Evolutionary conservation across 1,284 basidiomycete species (phyloP), one percentile per base, ranked within the genome.

Genomic region (Melampsora occidentalis): DNA sequence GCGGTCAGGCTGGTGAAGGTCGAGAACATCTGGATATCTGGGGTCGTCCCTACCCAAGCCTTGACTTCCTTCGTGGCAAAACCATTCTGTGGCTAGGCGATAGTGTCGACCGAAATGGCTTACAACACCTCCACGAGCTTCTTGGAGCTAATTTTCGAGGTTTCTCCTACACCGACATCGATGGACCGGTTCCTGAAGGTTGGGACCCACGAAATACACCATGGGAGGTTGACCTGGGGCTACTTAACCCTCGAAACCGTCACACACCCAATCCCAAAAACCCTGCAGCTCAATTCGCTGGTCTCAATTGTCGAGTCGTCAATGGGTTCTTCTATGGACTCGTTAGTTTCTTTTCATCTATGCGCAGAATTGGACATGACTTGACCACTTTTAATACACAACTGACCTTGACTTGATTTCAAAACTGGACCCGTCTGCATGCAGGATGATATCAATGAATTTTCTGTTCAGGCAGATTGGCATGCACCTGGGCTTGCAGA

Each of bases 261-360:
- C 48, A 28, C 22, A 28, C 7, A 46, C 31, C 28, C 5, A 31
- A 25, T 25, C 16, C 20, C 16, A 31, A 31, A 6, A 80, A 78
- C 12, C 79, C 78, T 78, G 77, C 77, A 10, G 39, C 79, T 28
- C 78, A 80, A 61, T 78, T 80, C 49, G 79, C 79, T 31, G 79
- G 79, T 77, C 14, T 78, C 25, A 71, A 77, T 20, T 77, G 78
- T 16, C 72, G 71, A 57, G 77, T 81, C 5, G 78, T 79, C n/a
- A 81, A 81, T 49, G 79, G 79, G 1, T 81, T 81, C 77, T 79
- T 81, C 63, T 81, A 80, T 57, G 80, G 80, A 1, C 61, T 81
- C 51, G 80, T 80, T 48, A 69, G 78, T 76, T 16, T 1, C 49
- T 5, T 22, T 12, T 10, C 18, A n/a, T 42, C 12, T 48, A 28